These are phyloP conservation scores for Aspergillus quadricinctus DNA, from an alignment of 2,329 filamentous ascomycete genomes.

Conservation along the genomic window DNA sequence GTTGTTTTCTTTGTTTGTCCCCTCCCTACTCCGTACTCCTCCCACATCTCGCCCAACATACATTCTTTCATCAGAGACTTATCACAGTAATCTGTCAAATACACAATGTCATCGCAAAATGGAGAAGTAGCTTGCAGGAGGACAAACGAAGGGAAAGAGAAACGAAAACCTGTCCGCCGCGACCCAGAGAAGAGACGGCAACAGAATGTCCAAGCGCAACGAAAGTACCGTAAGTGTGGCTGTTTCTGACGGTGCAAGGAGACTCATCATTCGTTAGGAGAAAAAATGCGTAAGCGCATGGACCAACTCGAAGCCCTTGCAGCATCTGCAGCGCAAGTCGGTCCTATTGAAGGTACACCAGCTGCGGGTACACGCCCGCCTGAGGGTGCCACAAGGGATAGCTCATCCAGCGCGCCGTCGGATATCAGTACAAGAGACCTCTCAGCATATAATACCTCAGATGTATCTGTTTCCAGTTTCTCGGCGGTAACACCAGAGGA, in stretches of 20 bases:
- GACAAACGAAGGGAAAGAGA: constrained; percentile 5
- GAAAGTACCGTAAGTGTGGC: constrained; percentile 14
- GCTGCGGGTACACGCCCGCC: not conserved
- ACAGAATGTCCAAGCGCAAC: constrained; percentile 20
- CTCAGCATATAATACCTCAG: not conserved
- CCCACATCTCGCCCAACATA: no score
- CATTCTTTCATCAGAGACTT: no score
- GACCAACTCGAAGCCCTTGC: constrained; percentile 13
- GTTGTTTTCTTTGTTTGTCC: no score
- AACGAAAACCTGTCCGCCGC: constrained; percentile 18
- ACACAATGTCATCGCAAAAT: constrained; percentile 2
- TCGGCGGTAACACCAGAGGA: not conserved
- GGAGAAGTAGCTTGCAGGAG: not conserved
- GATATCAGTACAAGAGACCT: no score
- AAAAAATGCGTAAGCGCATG: constrained; percentile 14
- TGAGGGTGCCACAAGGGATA: not conserved
- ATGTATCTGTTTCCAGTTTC: constrained; percentile 1
- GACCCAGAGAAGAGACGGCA: constrained; percentile 19
- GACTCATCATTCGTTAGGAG: constrained; percentile 3
- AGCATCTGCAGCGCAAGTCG: constrained; percentile 1
- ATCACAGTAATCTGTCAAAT: not conserved
- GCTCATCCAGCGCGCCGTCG: no score
- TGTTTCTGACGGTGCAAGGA: not conserved
- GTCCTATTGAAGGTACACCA: not conserved
- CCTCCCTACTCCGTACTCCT: no score